Conservation (phyloP, 345 rosid species). For the Lepidium africanum region DNA sequence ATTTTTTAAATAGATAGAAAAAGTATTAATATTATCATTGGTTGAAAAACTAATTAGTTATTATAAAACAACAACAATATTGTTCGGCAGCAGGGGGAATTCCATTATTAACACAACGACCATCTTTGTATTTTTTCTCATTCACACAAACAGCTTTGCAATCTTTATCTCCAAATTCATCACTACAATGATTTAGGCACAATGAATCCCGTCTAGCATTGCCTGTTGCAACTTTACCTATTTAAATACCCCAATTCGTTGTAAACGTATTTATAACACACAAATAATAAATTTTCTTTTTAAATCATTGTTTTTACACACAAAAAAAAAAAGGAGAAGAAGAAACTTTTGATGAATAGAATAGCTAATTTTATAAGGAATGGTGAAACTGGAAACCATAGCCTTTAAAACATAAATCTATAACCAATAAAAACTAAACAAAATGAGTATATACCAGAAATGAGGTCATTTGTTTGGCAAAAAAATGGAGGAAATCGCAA, state of each 20-base stretch:
- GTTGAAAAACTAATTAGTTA: not conserved
- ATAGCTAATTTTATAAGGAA: no score
- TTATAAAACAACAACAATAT: slow-evolving; percentile 19
- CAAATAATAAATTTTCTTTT: no score
- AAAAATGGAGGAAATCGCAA: not conserved
- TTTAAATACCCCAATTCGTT: no score
- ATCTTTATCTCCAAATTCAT: not conserved
- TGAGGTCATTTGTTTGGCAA: not conserved
- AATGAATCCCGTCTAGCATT: not conserved
- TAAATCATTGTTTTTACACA: no score
- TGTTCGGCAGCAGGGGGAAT: not conserved
- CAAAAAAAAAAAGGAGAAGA: no score
- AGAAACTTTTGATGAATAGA: no score
- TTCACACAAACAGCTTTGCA: slow-evolving; percentile 6
- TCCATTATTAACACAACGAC: slow-evolving; percentile 12
- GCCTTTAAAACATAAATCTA: not conserved
- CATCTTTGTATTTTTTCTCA: slow-evolving; percentile 12
- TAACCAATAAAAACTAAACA: not conserved
- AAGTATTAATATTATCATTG: not conserved
- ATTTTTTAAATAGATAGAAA: not conserved
- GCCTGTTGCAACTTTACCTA: no score
- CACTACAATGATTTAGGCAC: slow-evolving; percentile 8
- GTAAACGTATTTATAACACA: no score
- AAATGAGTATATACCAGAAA: not conserved
- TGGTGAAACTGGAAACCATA: not conserved